These are phyloP conservation scores for Blepharisma undulans DNA, from an alignment of 169 alveolate genomes.

Conservation along the genomic window DNA sequence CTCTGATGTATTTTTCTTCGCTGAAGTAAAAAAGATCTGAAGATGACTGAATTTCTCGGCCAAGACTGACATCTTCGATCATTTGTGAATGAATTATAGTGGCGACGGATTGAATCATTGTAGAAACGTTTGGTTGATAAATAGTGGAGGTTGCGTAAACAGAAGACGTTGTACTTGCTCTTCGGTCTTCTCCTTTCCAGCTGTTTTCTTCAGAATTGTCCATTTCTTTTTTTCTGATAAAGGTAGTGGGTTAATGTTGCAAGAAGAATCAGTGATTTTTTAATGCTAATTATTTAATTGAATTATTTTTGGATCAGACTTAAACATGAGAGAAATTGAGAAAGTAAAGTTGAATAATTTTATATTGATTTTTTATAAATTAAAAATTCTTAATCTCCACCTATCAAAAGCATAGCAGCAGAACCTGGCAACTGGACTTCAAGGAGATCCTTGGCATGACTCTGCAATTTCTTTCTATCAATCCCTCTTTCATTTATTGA, in stretches of 20 bases:
- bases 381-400: background rate
- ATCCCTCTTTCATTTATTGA: background rate
- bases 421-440: background rate
- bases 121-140: slow-evolving; percentile 78
- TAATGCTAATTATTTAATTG: too few species aligned
- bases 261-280: background rate
- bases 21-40: slow-evolving; percentile 83
- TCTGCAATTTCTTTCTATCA: background rate
- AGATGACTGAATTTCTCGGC: slow-evolving; percentile 70
- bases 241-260: background rate
- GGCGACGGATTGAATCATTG: slow-evolving; percentile 80
- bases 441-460: background rate
- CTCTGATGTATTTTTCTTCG: slow-evolving; percentile 86
- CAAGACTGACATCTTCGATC: slow-evolving; percentile 77
- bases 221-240: slow-evolving; percentile 3
- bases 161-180: slow-evolving; percentile 42
- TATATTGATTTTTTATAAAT: too few species aligned
- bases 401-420: background rate
- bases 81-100: slow-evolving; percentile 81
- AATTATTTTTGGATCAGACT: too few species aligned
- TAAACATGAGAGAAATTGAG: too few species aligned
- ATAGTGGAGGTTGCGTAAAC: slow-evolving; percentile 61
- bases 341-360: too few species aligned
- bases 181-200: background rate
- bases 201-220: slow-evolving; percentile 30